A percentile compares a stretch with the other conserved stretches of the same genome.
phyloP scores from a whole-genome alignment of 2,329 filamentous ascomycete genomes.

The Westerdykella sp. region DNA sequence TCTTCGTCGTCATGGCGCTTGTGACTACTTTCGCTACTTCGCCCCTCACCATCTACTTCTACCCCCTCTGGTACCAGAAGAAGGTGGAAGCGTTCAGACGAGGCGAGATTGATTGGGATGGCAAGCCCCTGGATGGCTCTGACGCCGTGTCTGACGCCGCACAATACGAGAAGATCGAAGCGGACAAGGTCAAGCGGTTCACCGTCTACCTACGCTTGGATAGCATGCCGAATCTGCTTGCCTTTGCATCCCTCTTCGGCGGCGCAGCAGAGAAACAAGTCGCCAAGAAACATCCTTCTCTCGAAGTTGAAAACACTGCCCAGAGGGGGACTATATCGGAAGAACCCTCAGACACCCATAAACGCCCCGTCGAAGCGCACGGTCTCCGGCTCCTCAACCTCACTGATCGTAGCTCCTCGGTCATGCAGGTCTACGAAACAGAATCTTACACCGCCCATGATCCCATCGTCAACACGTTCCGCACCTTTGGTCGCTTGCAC shows the following conservation, averaged over 20 bases:
- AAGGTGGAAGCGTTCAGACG: slow-evolving; percentile 69
- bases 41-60: slow-evolving; percentile 65
- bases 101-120: slow-evolving; percentile 89
- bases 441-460: slow-evolving; percentile 62
- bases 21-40: slow-evolving; percentile 81
- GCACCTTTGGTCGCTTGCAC: slow-evolving; percentile 77
- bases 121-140: slow-evolving; percentile 38
- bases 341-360: slow-evolving; percentile 17
- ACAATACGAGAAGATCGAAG: slow-evolving; percentile 46
- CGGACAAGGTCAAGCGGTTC: slow-evolving; percentile 54
- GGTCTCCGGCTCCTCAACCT: slow-evolving; percentile 82
- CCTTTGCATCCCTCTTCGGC: slow-evolving; percentile 74
- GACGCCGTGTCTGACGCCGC: slow-evolving; percentile 38
- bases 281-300: slow-evolving; percentile 34
- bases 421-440: slow-evolving; percentile 85
- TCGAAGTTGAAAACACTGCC: slow-evolving; percentile 9
- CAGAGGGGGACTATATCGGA: slow-evolving; percentile 17
- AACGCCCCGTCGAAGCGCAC: slow-evolving; percentile 62
- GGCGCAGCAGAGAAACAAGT: slow-evolving; percentile 41
- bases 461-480: slow-evolving; percentile 85
- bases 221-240: slow-evolving; percentile 74
- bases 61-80: slow-evolving; percentile 70
- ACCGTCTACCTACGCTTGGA: slow-evolving; percentile 80
- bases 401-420: slow-evolving; percentile 86
- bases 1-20: slow-evolving; percentile 91